Base-by-base conservation (phyloP, 257 asterid species). In the Solanum megistacrolobum region DNA sequence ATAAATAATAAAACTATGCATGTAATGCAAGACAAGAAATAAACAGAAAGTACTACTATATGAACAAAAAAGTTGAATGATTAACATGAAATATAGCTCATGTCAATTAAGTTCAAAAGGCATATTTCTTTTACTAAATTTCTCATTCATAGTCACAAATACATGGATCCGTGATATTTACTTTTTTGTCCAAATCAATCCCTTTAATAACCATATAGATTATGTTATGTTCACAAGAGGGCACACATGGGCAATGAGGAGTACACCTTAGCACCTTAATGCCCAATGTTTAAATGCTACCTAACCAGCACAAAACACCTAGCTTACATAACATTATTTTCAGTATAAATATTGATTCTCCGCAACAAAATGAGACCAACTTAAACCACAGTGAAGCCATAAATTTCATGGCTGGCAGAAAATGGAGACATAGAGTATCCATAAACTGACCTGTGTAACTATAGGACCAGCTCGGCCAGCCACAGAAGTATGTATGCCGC, bases 371-470 rank as follows among this genome's bases (percentile, higher is more conserved):
- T 29, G 9, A 14, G 87, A 34, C 87, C 34, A 84, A 36, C 27
- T 31, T 13, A 36, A 35, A 65, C 75, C n/a, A 71, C 71, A 82
- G n/a, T 48, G n/a, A 36, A 68, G 38, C 83, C 41, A 55, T 3
- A 83, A 83, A 39, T 25, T 31, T 31, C 31, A 20, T 48, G 31
- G 18, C 46, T 35, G 27, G 10, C 32, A 65, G 83, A 20, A 16
- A 62, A 39, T 18, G 16, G 36, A 43, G 68, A 16, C 85, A 43
- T 16, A 79, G 10, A 79, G 39, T 27, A 41, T 81, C 85, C 68
- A 48, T 72, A 25, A 85, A 83, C 93, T 89, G 76, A 96, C 99
- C 99, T 95, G 96, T 66, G 99, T 96, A 27, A 96, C 95, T 73
- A 96, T 79, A 46, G 97, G 98, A 79, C 93, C 94, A 87, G 94